Evolutionary conservation across 176 grass and related monocot species (phyloP).

Genomic region (Poa pratensis): DNA sequence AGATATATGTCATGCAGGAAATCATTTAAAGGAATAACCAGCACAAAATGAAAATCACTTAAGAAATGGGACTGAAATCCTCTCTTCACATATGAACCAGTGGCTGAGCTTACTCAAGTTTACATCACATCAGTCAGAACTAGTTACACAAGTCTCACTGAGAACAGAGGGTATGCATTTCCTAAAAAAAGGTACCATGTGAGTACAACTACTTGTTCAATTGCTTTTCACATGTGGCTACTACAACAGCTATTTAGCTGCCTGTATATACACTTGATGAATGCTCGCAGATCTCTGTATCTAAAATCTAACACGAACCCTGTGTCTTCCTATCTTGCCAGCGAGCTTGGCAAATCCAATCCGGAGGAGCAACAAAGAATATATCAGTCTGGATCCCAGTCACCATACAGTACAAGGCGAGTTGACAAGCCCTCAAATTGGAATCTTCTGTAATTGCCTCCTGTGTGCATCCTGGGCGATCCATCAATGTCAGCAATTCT

Average conservation of each 20-base stretch:
- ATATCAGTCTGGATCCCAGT: not conserved
- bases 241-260: not conserved
- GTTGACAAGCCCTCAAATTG: slow-evolving; percentile 1
- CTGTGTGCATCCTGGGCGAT: not conserved
- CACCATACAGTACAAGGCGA: not conserved
- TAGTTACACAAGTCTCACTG: not conserved
- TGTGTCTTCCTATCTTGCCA: not conserved
- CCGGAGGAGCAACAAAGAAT: not conserved
- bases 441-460: not conserved
- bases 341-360: slow-evolving; percentile 1
- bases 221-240: not conserved
- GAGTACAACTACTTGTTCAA: not conserved
- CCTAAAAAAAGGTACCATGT: not conserved
- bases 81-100: not conserved
- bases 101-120: not conserved
- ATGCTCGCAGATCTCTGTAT: not conserved
- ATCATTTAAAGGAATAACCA: not conserved
- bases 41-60: not conserved
- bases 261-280: slow-evolving; percentile 7
- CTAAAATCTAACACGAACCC: not conserved
- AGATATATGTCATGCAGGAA: not conserved
- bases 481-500: not conserved
- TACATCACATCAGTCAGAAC: not conserved
- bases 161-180: not conserved
- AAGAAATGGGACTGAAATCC: not conserved